Evolutionary conservation across 2,329 filamentous ascomycete species (phyloP), one percentile per base, ranked within the genome.

Genomic region (Talaromyces sp.): DNA sequence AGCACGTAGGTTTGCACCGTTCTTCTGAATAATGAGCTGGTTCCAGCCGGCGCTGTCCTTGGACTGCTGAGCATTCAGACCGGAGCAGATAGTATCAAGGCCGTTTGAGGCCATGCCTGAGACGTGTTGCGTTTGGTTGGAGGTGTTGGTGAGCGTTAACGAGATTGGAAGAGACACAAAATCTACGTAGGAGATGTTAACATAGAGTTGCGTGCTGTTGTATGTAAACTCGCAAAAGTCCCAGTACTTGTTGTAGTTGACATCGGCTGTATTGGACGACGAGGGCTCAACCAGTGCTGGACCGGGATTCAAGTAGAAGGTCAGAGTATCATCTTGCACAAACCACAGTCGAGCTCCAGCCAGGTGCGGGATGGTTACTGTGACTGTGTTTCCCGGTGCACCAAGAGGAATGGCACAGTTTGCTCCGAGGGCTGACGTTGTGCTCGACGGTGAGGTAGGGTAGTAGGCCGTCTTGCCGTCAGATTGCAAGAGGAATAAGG

Each of bases 301-400:
- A 16, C 87, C 87, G 1, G 87, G 88, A 75, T 93, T 93, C 61
- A 93, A 75, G 13, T 86, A 80, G 76, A 93, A 93, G 0, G 83
- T 87, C 58, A 93, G 81, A 41, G 83, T 84, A 52, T 78, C 78
- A 69, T 85, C 85, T 66, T 86, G 80, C 64, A 83, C 86, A 75
- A 91, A 90, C 87, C 89, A 93, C 73, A 93, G 86, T 62, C 90
- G 85, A 1, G 86, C 90, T 24, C 89, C 90, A 3, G 85, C 88
- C 31, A 92, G 82, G 66, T 87, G 87, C 11, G 90, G 90, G 67
- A 93, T 87, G 1, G 85, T 87, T 27, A 90, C 80, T 2, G 81
- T 85, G 33, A 80, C 85, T 0, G 84, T 85, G 50, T 81, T 79
- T 7, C 90, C 90, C 0, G 87, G 82, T 0, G 81, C 79, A 14